Evolutionary conservation across 225 moss, liverwort and hornwort species (phyloP), one percentile per base, ranked within the genome.

Genomic region (Neckera pumila): DNA sequence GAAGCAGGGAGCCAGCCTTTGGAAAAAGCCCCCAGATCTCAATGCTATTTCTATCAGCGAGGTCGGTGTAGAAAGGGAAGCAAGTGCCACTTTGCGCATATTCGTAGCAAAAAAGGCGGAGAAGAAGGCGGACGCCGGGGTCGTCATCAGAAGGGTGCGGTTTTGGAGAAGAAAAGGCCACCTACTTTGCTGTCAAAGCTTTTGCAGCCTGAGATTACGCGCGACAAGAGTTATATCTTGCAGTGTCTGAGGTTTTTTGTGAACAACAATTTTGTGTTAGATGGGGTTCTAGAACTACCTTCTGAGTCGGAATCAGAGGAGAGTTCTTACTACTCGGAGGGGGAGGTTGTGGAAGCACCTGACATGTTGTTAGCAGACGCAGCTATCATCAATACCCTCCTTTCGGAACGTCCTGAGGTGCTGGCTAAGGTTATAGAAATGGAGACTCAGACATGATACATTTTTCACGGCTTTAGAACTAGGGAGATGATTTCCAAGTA

Each of bases 201-300:
- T 76, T 88, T 99, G 94, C 93, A 96, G 38, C 61, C 94, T 26
- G 95, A 95, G 42, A 92, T 97, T 14, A 88, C 91, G 18, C 90
- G 94, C 16, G 98, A 99, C 82, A 96, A 99, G 90, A 99, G 97
- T 53, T 89, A 95, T 69, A 90, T 99, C 82, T 70, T 99, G 91
- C 97, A 99, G 54, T 93, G 95, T 67, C 86, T 99, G 17, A 93
- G 98, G 51, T 99, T 96, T 80, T 92, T 99, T 38, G 96, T 96
- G 4, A 95, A 93, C 58, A 99, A 96, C 84, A 92, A 89, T 30
- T 99, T 97, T 67, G 84, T 99, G 59, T 43, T 93, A 19, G 93
- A 99, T 78, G 94, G 93, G 85, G 87, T 95, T 27, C 80, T 92
- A 20, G 89, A 90, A 66, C 87, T 90, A n/a, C 83, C 86, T 33